phyloP scores from a whole-genome alignment of 441 rosid species.

The Sinapis alba region DNA sequence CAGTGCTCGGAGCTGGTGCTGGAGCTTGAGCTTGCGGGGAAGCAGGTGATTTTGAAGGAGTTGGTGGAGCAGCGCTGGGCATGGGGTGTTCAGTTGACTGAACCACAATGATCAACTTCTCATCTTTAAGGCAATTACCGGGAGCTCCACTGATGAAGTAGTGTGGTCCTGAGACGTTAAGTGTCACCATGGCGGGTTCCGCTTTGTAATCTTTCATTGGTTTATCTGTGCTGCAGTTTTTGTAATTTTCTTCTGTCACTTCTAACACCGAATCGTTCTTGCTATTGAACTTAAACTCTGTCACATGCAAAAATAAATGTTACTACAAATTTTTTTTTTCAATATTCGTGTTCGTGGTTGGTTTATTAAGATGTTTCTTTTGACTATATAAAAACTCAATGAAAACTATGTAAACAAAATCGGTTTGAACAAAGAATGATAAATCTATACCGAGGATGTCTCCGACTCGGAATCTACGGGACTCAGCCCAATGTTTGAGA shows the following conservation, averaged over 20 bases:
- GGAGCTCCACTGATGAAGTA: slow-evolving; percentile 63
- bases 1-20: slow-evolving; percentile 36
- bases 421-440: neutral
- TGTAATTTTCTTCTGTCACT: slow-evolving; percentile 48
- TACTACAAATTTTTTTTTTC: neutral
- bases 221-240: slow-evolving; percentile 42
- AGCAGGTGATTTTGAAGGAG: slow-evolving; percentile 3
- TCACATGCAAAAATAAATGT: slow-evolving; percentile 5
- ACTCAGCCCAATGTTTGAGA: slow-evolving; percentile 49
- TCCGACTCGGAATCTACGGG: slow-evolving; percentile 42
- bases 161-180: slow-evolving; percentile 48
- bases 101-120: slow-evolving; percentile 51
- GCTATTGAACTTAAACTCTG: slow-evolving; percentile 45
- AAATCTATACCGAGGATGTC: slow-evolving; percentile 45
- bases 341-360: neutral
- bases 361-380: neutral
- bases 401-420: neutral
- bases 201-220: slow-evolving; percentile 44
- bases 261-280: slow-evolving; percentile 56
- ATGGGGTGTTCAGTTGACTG: slow-evolving; percentile 34
- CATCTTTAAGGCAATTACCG: slow-evolving; percentile 47
- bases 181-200: slow-evolving; percentile 38
- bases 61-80: slow-evolving; percentile 1
- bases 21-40: neutral
- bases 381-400: neutral